phyloP scores from a whole-genome alignment of 345 rosid species.

The Salix purpurea region DNA sequence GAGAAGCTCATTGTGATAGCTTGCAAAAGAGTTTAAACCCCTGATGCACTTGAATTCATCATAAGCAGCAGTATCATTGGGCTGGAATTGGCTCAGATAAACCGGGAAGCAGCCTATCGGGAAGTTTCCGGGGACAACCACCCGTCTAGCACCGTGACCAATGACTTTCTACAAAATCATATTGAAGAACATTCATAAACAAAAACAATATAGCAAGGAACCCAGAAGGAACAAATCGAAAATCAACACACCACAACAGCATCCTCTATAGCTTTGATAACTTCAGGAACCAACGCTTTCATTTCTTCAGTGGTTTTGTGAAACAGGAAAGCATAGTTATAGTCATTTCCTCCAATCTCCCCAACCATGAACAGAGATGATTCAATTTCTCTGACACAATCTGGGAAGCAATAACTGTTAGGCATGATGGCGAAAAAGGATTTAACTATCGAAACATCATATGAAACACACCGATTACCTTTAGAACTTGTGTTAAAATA shows the following conservation, averaged over 20 bases:
- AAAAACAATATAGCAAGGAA: not conserved
- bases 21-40: not conserved
- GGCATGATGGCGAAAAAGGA: no score
- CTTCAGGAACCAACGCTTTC: not conserved
- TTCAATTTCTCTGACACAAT: not conserved
- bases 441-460: no score
- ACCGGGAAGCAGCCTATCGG: not conserved
- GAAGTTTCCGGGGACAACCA: conserved; percentile 6
- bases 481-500: no score
- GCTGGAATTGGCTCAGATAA: not conserved
- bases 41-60: not conserved
- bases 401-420: not conserved
- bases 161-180: not conserved
- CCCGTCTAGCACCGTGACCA: not conserved
- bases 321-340: not conserved
- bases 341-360: conserved; percentile 3
- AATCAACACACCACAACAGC: not conserved
- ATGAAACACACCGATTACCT: no score
- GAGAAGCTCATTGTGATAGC: not conserved
- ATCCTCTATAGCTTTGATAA: not conserved
- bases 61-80: not conserved
- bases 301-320: not conserved
- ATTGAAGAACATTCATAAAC: not conserved
- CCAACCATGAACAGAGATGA: conserved; percentile 4
- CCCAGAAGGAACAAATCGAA: no score